These are phyloP conservation scores for Coemansia sp. DNA, from an alignment of 192 early-diverging fungal species.

Conservation along the genomic window DNA sequence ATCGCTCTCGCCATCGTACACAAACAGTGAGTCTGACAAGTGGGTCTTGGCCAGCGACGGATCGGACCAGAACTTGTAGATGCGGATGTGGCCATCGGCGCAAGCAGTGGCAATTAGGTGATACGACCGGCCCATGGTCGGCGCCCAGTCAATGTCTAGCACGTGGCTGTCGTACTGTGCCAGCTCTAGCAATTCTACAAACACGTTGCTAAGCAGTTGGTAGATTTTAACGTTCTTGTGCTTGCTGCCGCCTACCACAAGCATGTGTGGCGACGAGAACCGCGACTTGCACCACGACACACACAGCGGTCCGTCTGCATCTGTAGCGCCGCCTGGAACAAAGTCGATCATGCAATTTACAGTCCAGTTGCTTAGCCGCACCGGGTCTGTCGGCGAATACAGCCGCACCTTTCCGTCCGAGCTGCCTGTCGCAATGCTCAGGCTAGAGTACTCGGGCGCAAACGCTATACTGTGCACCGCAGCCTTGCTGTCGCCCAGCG, in stretches of 20 bases:
- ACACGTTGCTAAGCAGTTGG: slow-evolving; percentile 22
- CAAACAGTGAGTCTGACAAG: slow-evolving; percentile 37
- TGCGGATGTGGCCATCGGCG: slow-evolving; percentile 47
- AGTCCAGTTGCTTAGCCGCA: slow-evolving; percentile 76
- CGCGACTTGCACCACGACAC: slow-evolving; percentile 88
- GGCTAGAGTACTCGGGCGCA: slow-evolving; percentile 76
- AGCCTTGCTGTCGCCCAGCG: slow-evolving; percentile 65
- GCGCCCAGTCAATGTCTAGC: slow-evolving; percentile 56
- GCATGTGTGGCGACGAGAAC: slow-evolving; percentile 71
- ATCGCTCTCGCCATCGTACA: slow-evolving; percentile 26
- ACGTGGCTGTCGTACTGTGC: slow-evolving; percentile 55
- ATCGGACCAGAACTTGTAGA: slow-evolving; percentile 54
- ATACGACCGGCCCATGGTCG: slow-evolving; percentile 58
- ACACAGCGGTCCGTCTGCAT: slow-evolving; percentile 78
- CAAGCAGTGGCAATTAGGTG: slow-evolving; percentile 54
- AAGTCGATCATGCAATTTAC: slow-evolving; percentile 64
- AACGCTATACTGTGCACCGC: slow-evolving; percentile 88
- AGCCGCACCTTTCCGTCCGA: slow-evolving; percentile 84
- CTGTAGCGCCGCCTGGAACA: slow-evolving; percentile 59
- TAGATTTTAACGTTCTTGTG: slow-evolving; percentile 70
- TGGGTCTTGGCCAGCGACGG: slow-evolving; percentile 20
- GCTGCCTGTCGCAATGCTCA: slow-evolving; percentile 75
- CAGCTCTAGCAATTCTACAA: slow-evolving; percentile 55
- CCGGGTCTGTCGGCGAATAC: slow-evolving; percentile 81
- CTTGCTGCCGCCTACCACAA: slow-evolving; percentile 79